phyloP scores from a whole-genome alignment of 768 basidiomycete species.

The Hypholoma fasciculare region DNA sequence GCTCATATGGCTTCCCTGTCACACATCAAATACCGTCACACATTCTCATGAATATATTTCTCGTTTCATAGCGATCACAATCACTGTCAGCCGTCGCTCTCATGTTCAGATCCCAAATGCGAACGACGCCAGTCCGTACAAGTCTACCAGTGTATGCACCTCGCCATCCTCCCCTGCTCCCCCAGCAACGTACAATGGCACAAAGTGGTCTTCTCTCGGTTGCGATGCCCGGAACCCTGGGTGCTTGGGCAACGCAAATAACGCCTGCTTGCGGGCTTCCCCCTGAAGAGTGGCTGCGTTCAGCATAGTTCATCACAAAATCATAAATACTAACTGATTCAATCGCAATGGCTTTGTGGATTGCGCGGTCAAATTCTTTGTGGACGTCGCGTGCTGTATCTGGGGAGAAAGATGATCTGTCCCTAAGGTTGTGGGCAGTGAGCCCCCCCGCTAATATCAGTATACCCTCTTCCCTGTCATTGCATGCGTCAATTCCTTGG shows the following conservation, averaged over 20 bases:
- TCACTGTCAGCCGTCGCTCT: constrained; percentile 6
- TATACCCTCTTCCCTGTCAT: constrained; percentile 59
- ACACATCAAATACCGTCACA: constrained; percentile 11
- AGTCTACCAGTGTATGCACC: constrained; percentile 46
- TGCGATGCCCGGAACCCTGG: constrained; percentile 66
- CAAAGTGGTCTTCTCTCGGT: constrained; percentile 79
- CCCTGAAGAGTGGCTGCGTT: constrained; percentile 33
- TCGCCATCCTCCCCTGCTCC: constrained; percentile 66
- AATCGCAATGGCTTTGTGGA: constrained; percentile 52
- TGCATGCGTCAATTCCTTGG: constrained; percentile 14
- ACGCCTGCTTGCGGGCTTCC: constrained; percentile 50
- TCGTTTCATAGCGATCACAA: constrained; percentile 11
- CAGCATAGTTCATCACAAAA: constrained; percentile 4
- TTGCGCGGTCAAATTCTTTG: constrained; percentile 59
- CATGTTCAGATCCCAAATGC: constrained; percentile 54
- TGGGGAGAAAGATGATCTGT: constrained; percentile 50
- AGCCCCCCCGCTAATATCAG: constrained; percentile 73
- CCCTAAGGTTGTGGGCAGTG: constrained; percentile 65
- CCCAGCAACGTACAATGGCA: constrained; percentile 76
- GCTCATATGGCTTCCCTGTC: constrained; percentile 7
- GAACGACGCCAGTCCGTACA: constrained; percentile 63
- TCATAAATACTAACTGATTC: constrained; percentile 42
- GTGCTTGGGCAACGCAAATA: constrained; percentile 57
- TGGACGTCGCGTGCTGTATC: constrained; percentile 45
- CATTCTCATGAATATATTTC: neutral